Evolutionary conservation across 73 alveolate species (phyloP).

Genomic region (Symbiodinium natans): DNA sequence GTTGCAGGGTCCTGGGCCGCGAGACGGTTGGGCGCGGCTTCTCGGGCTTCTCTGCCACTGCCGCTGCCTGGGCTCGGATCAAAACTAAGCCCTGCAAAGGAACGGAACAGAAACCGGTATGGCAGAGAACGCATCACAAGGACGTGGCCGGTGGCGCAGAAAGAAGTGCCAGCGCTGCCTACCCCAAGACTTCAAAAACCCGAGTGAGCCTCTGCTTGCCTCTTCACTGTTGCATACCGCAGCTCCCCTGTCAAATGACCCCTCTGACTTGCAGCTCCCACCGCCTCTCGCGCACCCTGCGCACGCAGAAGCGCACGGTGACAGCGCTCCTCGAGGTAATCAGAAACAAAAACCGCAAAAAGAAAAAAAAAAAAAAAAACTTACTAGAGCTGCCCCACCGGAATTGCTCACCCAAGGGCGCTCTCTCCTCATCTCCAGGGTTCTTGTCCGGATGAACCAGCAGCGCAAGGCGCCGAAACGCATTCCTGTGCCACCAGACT

Average conservation of each 20-base stretch:
- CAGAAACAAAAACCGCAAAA: background rate
- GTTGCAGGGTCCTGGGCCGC: background rate
- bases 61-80: background rate
- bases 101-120: no score
- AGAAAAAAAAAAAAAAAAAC: background rate
- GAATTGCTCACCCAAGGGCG: background rate
- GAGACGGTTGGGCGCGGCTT: background rate
- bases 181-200: no score
- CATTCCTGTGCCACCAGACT: conserved; percentile 14
- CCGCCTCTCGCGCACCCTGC: conserved; percentile 85
- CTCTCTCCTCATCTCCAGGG: conserved; percentile 74
- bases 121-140: background rate
- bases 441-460: conserved; percentile 89
- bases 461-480: conserved; percentile 77
- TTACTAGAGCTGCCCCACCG: background rate
- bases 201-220: no score
- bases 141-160: background rate
- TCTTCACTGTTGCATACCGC: no score
- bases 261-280: background rate
- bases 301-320: conserved; percentile 86
- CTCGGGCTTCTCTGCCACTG: no score
- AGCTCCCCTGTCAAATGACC: background rate
- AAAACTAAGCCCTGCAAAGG: background rate
- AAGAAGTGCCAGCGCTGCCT: background rate
- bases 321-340: conserved; percentile 38